Evolutionary conservation across 2,329 filamentous ascomycete species (phyloP).

Genomic region (Aspergillus sp.): DNA sequence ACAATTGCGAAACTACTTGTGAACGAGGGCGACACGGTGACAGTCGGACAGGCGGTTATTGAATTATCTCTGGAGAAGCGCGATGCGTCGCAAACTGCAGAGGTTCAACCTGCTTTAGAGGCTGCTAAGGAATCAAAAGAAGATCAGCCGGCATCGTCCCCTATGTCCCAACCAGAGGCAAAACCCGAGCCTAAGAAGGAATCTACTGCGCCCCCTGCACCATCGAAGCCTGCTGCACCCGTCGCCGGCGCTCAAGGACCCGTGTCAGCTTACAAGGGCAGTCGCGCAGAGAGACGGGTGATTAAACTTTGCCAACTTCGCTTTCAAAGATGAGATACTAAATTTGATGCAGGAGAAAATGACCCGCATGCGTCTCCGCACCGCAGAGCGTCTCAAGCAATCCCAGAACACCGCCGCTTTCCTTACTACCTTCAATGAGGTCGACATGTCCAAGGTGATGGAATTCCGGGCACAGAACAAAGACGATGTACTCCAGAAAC

Average conservation of each 20-base stretch:
- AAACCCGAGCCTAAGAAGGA: constrained; percentile 45
- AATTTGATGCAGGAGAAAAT: constrained; percentile 76
- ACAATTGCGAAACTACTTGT: constrained; percentile 89
- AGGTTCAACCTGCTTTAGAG: constrained; percentile 67
- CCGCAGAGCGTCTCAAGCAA: constrained; percentile 96
- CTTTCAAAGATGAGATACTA: not conserved
- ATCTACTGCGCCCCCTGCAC: constrained; percentile 36
- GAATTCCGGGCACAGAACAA: constrained; percentile 97
- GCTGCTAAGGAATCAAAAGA: constrained; percentile 57
- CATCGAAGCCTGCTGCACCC: constrained; percentile 21
- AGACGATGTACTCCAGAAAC: constrained; percentile 93
- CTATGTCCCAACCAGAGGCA: constrained; percentile 40
- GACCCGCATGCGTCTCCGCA: constrained; percentile 98
- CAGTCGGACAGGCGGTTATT: constrained; percentile 86
- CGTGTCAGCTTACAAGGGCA: constrained; percentile 56
- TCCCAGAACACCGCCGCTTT: constrained; percentile 98
- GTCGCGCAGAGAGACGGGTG: constrained; percentile 84
- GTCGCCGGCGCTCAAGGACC: constrained; percentile 21
- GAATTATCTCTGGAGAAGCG: constrained; percentile 53
- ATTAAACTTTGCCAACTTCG: constrained; percentile 40
- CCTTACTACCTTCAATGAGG: constrained; percentile 97
- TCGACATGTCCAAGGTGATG: constrained; percentile 98
- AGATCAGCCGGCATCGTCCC: not conserved
- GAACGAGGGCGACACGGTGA: constrained; percentile 92
- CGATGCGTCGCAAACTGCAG: constrained; percentile 33